Evolutionary conservation across 2,329 filamentous ascomycete genomes (phyloP), one percentile per base, ranked within the genome.

Genomic region (Pezicula rhizophila): DNA sequence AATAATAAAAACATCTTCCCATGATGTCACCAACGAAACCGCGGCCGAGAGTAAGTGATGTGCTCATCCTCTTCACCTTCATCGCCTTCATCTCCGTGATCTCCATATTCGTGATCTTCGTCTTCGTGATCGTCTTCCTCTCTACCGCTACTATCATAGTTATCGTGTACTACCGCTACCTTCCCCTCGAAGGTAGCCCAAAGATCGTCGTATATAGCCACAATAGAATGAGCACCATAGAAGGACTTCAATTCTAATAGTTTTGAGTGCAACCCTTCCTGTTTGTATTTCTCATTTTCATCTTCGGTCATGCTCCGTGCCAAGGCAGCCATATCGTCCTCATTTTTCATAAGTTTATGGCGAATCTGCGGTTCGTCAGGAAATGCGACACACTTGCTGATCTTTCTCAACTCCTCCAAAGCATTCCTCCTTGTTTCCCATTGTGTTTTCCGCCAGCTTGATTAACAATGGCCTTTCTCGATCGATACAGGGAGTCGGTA

Each of bases 361-460:
- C 33, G 28, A 17, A 51, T 48, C 12, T 38, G 18, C 12, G 26
- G 41, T 11, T 48, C 46, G 10, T 48, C 38, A 23, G 51, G 51
- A 6, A 55, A 48, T 42, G 51, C 40, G 26, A 53, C 52, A 38
- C 51, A 53, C 35, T 53, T 53, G 49, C 44, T 50, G 12, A 55
- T 55, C 46, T 53, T 55, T 8, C 53, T 15, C 45, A 53, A 17
- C 5, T 39, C 42, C 14, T 55, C 53, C 4, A 55, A 42, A 2
- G 47, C 49, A 31, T 55, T 55, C 10, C 53, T 55, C 10, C 53
- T 45, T 14, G 53, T 56, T 46, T 56, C 47, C 38, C 37, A 53
- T 14, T 47, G 46, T 15, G 46, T 50, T 25, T 38, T 49, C 4
- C 45, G 25, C 10, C 45, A 23, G 53, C 51, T 31, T 46, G 12